Evolutionary conservation across 148 eudicot species (phyloP).

Genomic region (Silene uniflora): DNA sequence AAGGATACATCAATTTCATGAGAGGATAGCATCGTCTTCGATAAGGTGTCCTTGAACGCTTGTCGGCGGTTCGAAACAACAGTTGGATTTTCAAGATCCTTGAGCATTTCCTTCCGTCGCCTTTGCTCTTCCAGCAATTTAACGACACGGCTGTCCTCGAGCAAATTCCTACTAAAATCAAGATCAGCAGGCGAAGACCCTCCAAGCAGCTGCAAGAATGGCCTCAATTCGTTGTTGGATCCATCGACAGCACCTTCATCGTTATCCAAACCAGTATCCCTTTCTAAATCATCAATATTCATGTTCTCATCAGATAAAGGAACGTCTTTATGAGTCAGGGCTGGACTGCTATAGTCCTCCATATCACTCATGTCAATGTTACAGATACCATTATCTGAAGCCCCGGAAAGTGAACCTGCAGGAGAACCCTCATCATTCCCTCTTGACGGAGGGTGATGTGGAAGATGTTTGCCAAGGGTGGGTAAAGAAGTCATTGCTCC

Average conservation of each 20-base stretch:
- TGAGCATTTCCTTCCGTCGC: constrained; percentile 42
- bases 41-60: constrained; percentile 56
- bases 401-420: constrained; percentile 46
- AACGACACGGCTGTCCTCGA: constrained; percentile 33
- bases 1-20: constrained; percentile 60
- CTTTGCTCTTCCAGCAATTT: constrained; percentile 49
- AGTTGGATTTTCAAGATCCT: constrained; percentile 44
- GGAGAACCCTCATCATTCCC: constrained; percentile 47
- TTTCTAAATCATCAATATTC: constrained; percentile 37
- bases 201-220: constrained; percentile 45
- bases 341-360: constrained; percentile 38
- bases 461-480: constrained; percentile 46
- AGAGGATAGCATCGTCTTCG: constrained; percentile 42
- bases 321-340: constrained; percentile 40
- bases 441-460: constrained; percentile 60
- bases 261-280: constrained; percentile 40
- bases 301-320: constrained; percentile 42
- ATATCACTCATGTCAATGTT: constrained; percentile 61
- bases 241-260: constrained; percentile 42
- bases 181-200: constrained; percentile 43
- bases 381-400: constrained; percentile 48
- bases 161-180: constrained; percentile 42
- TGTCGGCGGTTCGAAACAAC: constrained; percentile 47
- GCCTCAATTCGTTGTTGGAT: constrained; percentile 44
- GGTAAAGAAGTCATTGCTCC: constrained; percentile 77